A percentile compares a stretch with the other conserved stretches of the same genome.
These are phyloP conservation scores for Mimosa pudica DNA, from an alignment of 306 rosid species.

Conservation along the genomic window DNA sequence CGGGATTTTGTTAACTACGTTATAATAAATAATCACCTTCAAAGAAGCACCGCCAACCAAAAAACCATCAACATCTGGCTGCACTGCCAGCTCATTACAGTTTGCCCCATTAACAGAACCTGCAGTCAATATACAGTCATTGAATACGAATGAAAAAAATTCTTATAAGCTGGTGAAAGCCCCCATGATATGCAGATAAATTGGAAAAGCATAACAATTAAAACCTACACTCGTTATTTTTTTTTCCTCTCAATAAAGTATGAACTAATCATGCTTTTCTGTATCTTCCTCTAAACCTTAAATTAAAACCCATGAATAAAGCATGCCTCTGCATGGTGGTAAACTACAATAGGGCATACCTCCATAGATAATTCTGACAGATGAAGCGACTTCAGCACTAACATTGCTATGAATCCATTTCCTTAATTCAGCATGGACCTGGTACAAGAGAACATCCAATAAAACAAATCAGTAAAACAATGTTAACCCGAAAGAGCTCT, in stretches of 20 bases:
- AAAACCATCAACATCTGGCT: slow-evolving; percentile 91
- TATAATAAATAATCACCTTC: slow-evolving; percentile 49
- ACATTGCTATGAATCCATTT: slow-evolving; percentile 72
- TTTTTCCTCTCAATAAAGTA: neutral
- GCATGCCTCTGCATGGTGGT: neutral
- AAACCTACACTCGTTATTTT: neutral
- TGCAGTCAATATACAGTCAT: slow-evolving; percentile 28
- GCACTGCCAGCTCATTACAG: slow-evolving; percentile 77
- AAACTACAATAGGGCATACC: slow-evolving; percentile 46
- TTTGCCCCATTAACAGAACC: slow-evolving; percentile 95
- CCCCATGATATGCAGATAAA: neutral
- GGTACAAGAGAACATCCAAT: slow-evolving; percentile 34
- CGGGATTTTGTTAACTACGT: neutral
- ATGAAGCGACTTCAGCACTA: slow-evolving; percentile 65
- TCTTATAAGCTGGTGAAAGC: neutral
- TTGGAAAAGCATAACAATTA: neutral
- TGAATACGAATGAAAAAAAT: neutral
- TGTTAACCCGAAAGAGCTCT: neutral
- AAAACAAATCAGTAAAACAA: neutral
- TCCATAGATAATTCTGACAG: slow-evolving; percentile 86
- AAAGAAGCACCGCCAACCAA: slow-evolving; percentile 97
- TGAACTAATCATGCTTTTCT: neutral
- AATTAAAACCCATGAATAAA: neutral
- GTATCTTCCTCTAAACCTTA: neutral
- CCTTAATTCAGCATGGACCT: slow-evolving; percentile 90